Conservation (phyloP, 495 filamentous ascomycete genomes). For the Penicillium diatomitis region DNA sequence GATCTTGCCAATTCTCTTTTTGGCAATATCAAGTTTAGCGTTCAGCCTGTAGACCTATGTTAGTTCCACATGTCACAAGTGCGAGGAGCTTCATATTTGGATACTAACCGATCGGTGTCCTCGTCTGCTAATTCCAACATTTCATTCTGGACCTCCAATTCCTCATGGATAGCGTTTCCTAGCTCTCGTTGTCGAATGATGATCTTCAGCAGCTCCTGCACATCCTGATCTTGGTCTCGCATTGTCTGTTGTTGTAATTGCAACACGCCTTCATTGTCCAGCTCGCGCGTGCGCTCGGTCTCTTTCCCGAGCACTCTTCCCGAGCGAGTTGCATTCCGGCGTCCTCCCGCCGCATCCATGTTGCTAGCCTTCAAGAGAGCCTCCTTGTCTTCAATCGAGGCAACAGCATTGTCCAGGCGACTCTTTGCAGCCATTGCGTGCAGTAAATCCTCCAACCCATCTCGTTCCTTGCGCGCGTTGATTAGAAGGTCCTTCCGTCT, state of each 20-base stretch:
- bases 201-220: conserved; percentile 66
- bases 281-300: conserved; percentile 76
- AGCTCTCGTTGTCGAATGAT: conserved; percentile 77
- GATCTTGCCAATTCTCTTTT: conserved; percentile 72
- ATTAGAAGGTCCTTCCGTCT: conserved; percentile 70
- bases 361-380: conserved; percentile 31
- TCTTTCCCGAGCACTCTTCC: conserved; percentile 80
- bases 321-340: conserved; percentile 23
- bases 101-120: conserved; percentile 55
- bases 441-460: conserved; percentile 74
- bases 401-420: conserved; percentile 35
- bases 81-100: neutral
- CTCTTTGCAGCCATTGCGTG: conserved; percentile 59
- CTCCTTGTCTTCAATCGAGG: conserved; percentile 46
- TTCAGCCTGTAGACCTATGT: conserved; percentile 39
- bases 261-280: conserved; percentile 84
- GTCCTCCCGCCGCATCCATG: conserved; percentile 5
- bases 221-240: conserved; percentile 73
- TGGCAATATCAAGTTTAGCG: conserved; percentile 73
- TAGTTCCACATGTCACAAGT: conserved; percentile 8
- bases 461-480: conserved; percentile 71
- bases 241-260: conserved; percentile 79
- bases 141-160: conserved; percentile 75
- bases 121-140: conserved; percentile 68
- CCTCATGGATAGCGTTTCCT: conserved; percentile 74